Evolutionary conservation across 768 basidiomycete species (phyloP).

Genomic region (Coprinopsis marcescibilis): DNA sequence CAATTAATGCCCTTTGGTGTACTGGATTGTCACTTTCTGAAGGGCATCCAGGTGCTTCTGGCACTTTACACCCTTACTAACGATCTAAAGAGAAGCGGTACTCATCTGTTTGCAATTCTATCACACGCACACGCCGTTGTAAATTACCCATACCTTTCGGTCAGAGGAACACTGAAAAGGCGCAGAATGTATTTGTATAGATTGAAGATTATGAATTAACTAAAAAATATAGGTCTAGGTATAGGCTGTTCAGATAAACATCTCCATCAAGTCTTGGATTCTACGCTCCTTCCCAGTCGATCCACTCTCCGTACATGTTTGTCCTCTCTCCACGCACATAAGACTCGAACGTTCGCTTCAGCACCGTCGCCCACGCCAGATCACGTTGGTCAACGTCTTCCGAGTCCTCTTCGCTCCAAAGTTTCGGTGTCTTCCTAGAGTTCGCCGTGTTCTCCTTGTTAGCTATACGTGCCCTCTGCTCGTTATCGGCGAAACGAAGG

Average conservation of each 20-base stretch:
- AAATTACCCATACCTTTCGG: background rate
- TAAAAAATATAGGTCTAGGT: too few relatives aligned
- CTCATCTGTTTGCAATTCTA: background rate
- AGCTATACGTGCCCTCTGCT: slow-evolving; percentile 52
- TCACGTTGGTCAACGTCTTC: slow-evolving; percentile 70
- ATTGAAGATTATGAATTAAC: too few relatives aligned
- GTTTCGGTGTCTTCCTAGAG: background rate
- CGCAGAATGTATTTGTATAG: too few relatives aligned
- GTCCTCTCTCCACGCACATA: slow-evolving; percentile 88
- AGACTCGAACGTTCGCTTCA: slow-evolving; percentile 93
- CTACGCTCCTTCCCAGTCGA: slow-evolving; percentile 37
- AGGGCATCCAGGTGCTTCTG: background rate
- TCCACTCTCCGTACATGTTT: slow-evolving; percentile 92
- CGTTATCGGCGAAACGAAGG: slow-evolving; percentile 66
- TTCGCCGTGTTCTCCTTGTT: background rate
- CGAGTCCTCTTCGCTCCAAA: slow-evolving; percentile 34
- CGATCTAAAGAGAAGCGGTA: background rate
- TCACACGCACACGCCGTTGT: too few relatives aligned
- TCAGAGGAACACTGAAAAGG: too few relatives aligned
- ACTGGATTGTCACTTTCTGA: slow-evolving; percentile 7
- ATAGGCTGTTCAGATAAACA: too few relatives aligned
- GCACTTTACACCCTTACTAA: background rate
- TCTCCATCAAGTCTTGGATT: too few relatives aligned
- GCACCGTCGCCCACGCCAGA: slow-evolving; percentile 86
- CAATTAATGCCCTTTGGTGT: background rate